These are phyloP conservation scores for Inga laurina DNA, from an alignment of 306 rosid species.

Conservation along the genomic window DNA sequence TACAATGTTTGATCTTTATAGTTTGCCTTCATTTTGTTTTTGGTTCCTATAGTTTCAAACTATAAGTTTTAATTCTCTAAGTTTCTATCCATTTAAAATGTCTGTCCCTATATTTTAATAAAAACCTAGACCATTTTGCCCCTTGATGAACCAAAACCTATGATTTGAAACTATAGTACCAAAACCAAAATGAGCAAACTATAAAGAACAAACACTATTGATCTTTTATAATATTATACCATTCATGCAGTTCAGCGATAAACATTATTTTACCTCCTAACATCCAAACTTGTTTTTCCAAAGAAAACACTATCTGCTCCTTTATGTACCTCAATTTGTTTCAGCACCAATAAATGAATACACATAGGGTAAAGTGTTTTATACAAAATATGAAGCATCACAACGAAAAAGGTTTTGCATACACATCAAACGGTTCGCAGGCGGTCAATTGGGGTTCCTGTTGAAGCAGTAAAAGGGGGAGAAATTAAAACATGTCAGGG, in stretches of 20 bases:
- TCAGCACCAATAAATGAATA: slow-evolving; percentile 8
- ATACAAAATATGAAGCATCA: slow-evolving; percentile 38
- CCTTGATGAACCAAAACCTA: no score
- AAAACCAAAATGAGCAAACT: no score
- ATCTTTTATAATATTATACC: neutral
- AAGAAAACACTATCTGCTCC: neutral
- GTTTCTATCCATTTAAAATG: no score
- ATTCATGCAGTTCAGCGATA: neutral
- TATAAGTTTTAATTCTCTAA: no score
- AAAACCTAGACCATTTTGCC: no score
- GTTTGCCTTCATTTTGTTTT: no score
- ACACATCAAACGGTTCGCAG: slow-evolving; percentile 76
- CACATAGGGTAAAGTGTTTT: slow-evolving; percentile 13
- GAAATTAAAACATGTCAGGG: slow-evolving; percentile 31
- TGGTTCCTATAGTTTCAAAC: no score
- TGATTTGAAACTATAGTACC: no score
- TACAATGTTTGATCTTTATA: no score
- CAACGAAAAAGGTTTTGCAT: slow-evolving; percentile 70
- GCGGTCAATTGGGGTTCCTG: slow-evolving; percentile 97
- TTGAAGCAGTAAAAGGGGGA: slow-evolving; percentile 31
- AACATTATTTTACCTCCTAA: neutral
- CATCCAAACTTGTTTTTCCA: neutral
- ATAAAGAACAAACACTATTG: no score
- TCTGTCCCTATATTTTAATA: no score
- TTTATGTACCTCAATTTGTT: slow-evolving; percentile 25